These are phyloP conservation scores for Diplodia scrobiculata DNA, from an alignment of 2,329 filamentous ascomycete species.

Conservation along the genomic window DNA sequence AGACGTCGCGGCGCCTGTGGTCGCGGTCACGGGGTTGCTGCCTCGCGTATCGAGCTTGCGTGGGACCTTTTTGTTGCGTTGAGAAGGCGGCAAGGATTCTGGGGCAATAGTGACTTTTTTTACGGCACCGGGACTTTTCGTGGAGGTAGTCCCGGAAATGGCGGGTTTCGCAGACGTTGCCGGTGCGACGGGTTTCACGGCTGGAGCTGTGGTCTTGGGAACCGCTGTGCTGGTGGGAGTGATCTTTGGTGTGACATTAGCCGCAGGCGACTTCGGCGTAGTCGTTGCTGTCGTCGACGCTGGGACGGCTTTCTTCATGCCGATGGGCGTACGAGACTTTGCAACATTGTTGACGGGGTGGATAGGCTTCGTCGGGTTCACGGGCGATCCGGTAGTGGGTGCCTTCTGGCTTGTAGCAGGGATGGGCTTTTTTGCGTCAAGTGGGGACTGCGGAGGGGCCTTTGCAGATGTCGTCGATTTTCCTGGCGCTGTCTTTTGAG, in stretches of 20 bases:
- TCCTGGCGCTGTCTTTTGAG: slow-evolving; percentile 18
- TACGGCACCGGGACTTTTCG: slow-evolving; percentile 36
- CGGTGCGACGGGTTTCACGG: slow-evolving; percentile 2
- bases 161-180: slow-evolving; percentile 32
- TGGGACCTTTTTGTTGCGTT: not conserved
- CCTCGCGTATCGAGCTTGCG: slow-evolving; percentile 11
- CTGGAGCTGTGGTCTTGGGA: slow-evolving; percentile 34
- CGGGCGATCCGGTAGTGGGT: slow-evolving; percentile 30
- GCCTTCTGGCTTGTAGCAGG: slow-evolving; percentile 33
- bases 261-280: slow-evolving; percentile 17
- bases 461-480: slow-evolving; percentile 34
- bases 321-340: slow-evolving; percentile 1
- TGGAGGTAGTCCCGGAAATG: not conserved
- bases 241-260: slow-evolving; percentile 30
- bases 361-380: slow-evolving; percentile 13
- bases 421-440: slow-evolving; percentile 33
- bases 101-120: slow-evolving; percentile 38
- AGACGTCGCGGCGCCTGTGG: slow-evolving; percentile 41
- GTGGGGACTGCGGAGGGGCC: slow-evolving; percentile 34
- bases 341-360: not conserved
- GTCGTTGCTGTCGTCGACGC: slow-evolving; percentile 1
- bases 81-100: slow-evolving; percentile 5
- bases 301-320: slow-evolving; percentile 16
- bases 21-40: slow-evolving; percentile 35
- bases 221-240: slow-evolving; percentile 31